Percentiles rank a stretch among this genome's conserved stretches.
phyloP scores from a whole-genome alignment of 331 rosid species.

The Telfairia occidentalis region DNA sequence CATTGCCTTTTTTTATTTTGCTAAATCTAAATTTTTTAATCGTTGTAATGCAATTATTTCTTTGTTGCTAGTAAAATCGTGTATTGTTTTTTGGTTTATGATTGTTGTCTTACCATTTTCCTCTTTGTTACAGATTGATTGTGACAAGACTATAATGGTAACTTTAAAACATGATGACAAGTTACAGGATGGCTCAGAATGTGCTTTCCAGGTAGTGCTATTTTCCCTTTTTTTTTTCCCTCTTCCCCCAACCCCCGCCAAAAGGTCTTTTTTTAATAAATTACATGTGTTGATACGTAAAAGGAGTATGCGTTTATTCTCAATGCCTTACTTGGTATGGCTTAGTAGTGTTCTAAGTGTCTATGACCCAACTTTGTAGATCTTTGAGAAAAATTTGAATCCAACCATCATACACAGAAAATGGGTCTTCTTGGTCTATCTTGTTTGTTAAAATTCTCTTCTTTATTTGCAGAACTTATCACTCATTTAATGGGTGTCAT shows the following conservation, averaged over 20 bases:
- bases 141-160: slow-evolving; percentile 90
- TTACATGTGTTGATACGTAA: not conserved
- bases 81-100: not conserved
- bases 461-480: not conserved
- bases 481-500: not conserved
- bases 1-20: not conserved
- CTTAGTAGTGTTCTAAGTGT: not conserved
- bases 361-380: not conserved
- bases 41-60: not conserved
- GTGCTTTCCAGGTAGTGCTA: slow-evolving; percentile 88
- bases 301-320: not conserved
- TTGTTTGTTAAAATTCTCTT: not conserved
- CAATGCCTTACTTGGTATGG: not conserved
- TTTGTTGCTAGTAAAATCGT: not conserved
- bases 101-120: not conserved
- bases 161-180: slow-evolving; percentile 89
- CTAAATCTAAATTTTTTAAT: not conserved
- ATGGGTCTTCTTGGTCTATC: not conserved
- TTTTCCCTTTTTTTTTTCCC: slow-evolving; percentile 1
- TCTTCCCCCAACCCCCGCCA: not conserved
- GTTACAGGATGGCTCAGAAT: slow-evolving; percentile 96
- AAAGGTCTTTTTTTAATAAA: not conserved
- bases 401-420: not conserved
- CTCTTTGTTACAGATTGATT: slow-evolving; percentile 63
- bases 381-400: not conserved